phyloP scores from a whole-genome alignment of 2,329 filamentous ascomycete species.

The Colletotrichum ledebouriae region DNA sequence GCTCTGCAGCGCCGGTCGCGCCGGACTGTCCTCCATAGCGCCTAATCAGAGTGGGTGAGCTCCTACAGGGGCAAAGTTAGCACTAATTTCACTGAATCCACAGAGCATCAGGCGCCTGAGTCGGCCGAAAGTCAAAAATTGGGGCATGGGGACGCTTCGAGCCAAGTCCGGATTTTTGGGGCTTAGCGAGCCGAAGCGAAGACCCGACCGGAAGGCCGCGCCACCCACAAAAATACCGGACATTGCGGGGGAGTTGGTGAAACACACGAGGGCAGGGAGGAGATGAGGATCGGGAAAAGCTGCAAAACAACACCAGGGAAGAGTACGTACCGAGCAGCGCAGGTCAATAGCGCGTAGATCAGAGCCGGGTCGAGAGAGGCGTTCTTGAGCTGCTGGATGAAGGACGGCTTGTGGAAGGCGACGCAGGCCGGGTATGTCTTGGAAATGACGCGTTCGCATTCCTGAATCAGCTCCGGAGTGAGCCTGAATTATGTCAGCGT shows the following conservation, averaged over 20 bases:
- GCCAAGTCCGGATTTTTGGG: conserved; percentile 36
- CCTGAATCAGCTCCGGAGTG: conserved; percentile 69
- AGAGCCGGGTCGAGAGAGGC: conserved; percentile 68
- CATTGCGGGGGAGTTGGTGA: conserved; percentile 44
- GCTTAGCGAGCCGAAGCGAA: conserved; percentile 33
- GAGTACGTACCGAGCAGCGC: conserved; percentile 67
- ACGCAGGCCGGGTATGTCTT: conserved; percentile 73
- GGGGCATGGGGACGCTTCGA: conserved; percentile 10
- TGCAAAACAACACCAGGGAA: conserved; percentile 25
- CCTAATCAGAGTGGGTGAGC: conserved; percentile 68
- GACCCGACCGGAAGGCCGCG: conserved; percentile 39
- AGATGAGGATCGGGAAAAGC: conserved; percentile 40
- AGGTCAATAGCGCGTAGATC: conserved; percentile 70
- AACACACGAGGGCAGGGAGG: conserved; percentile 44
- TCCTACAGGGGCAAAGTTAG: conserved; percentile 53
- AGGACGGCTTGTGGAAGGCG: conserved; percentile 73
- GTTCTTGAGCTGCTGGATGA: conserved; percentile 71
- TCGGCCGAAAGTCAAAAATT: conserved; percentile 31
- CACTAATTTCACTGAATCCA: not conserved
- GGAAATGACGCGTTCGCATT: conserved; percentile 72
- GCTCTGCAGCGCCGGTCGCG: conserved; percentile 68
- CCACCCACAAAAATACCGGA: conserved; percentile 41
- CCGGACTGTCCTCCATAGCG: conserved; percentile 68
- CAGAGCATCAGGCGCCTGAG: conserved; percentile 2
- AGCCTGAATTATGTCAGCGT: conserved; percentile 52